A percentile compares a stretch with the other conserved stretches of the same genome.
These are phyloP conservation scores for Colletotrichum sansevieriae DNA, from an alignment of 2,329 filamentous ascomycete species.

Conservation along the genomic window DNA sequence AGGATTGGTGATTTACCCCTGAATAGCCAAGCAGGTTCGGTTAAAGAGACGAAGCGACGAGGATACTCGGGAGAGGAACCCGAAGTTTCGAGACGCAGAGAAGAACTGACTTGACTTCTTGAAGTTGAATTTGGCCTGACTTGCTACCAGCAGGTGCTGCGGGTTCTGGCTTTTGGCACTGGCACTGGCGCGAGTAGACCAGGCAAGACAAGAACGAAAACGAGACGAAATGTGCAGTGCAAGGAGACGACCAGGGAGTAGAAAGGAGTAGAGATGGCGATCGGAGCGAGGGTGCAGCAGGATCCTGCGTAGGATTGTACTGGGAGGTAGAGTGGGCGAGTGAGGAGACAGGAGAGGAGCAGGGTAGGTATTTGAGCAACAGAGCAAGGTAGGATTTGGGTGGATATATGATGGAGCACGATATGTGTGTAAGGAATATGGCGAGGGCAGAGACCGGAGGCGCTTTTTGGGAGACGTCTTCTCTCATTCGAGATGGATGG, in stretches of 20 bases:
- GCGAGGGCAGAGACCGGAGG: conserved; percentile 30
- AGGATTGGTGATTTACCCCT: conserved; percentile 46
- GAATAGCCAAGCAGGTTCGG: conserved; percentile 51
- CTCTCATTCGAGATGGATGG: conserved; percentile 25
- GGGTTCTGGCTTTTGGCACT: conserved; percentile 5
- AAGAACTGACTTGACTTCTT: too few species aligned
- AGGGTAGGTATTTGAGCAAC: conserved; percentile 53
- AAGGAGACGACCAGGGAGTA: conserved; percentile 40
- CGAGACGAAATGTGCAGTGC: conserved; percentile 32
- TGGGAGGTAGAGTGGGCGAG: conserved; percentile 39
- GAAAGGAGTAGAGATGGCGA: conserved; percentile 42
- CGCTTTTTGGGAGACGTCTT: conserved; percentile 28
- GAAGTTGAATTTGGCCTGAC: neutral
- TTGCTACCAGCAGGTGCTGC: conserved; percentile 29
- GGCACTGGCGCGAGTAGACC: neutral
- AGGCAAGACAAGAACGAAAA: conserved; percentile 29
- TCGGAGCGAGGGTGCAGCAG: conserved; percentile 45
- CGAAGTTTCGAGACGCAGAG: conserved; percentile 51
- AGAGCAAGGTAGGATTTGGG: conserved; percentile 51
- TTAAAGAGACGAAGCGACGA: conserved; percentile 39
- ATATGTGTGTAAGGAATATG: conserved; percentile 45
- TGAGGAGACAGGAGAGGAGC: conserved; percentile 46
- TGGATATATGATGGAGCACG: conserved; percentile 50
- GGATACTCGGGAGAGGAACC: conserved; percentile 51
- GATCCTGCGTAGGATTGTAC: conserved; percentile 15